Base-by-base conservation (phyloP, 1,139 yeast species). In the Scheffersomyces stambukii region DNA sequence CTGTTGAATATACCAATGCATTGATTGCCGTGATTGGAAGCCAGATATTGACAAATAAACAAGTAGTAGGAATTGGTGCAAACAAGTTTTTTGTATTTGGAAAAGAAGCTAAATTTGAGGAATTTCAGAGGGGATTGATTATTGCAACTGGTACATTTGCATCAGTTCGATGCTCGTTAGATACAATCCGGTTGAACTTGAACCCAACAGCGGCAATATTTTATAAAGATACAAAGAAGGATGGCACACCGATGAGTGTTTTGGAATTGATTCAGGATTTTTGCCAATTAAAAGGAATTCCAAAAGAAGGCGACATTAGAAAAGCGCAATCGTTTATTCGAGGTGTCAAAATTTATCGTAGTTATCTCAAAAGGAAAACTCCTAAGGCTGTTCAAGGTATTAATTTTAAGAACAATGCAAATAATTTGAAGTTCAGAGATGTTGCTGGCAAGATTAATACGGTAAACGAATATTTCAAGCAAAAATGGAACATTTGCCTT, bases 201-300 rank as follows among this genome's bases (percentile, higher is more conserved):
- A 38, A 38, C 20, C 39, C 40, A 3, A 38, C 42, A 4, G 35
- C 42, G 7, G 42, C 32, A 5, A 30, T 38, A 11, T 38, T 38
- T 26, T 38, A 37, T 21, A 38, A 38, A 23, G 26, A 37, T 10
- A n/a, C 13, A n/a, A 34, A 32, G 18, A 28, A 26, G 9, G 29
- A 38, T 24, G 41, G 42, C 12, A 19, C 34, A 10, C 36, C 38
- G 18, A 38, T 38, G 42, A 35, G 21, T 29, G 42, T 33, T 2
- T 17, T 38, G 27, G 42, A 38, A 16, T 35, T 36, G 19, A 24
- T 37, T 16, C 35, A 35, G 25, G 33, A 32, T 14, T 37, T 30
- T 29, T 28, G 32, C 6, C 27, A 28, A 12, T 11, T 32, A 11
- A 21, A 22, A 9, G 15, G 17, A 4, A 7, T 22, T 10, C 42